Conservation (phyloP, 805 yeast genomes). For the Saccharomycopsis fibuligera region DNA sequence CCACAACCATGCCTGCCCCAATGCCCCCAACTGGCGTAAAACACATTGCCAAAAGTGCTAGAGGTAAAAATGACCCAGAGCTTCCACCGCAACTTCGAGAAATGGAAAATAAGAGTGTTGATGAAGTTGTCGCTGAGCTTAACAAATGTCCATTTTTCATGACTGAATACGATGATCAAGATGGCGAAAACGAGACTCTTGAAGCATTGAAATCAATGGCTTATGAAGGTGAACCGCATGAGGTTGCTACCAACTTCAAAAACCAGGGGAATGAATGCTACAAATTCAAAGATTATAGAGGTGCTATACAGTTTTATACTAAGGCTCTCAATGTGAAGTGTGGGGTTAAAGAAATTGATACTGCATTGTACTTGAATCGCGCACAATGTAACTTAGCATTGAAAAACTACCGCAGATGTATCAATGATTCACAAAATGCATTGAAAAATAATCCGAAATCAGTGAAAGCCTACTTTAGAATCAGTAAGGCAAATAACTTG, state of each 20-base stretch:
- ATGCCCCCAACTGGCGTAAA: no score
- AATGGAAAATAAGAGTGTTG: conserved; percentile 53
- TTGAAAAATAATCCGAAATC: conserved; percentile 59
- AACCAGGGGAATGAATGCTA: conserved; percentile 89
- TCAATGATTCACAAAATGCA: conserved; percentile 77
- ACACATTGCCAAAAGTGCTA: background rate
- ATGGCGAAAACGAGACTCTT: conserved; percentile 65
- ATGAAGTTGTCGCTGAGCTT: conserved; percentile 69
- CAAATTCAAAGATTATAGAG: conserved; percentile 57
- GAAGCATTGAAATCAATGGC: conserved; percentile 84
- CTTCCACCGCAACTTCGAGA: conserved; percentile 80
- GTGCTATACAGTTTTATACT: conserved; percentile 73
- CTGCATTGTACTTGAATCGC: conserved; percentile 67
- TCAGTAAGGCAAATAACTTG: conserved; percentile 72
- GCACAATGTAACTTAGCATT: conserved; percentile 90
- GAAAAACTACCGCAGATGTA: conserved; percentile 76
- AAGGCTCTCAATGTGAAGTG: conserved; percentile 73
- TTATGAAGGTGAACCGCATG: conserved; percentile 90
- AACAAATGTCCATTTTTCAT: conserved; percentile 89
- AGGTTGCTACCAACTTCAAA: conserved; percentile 82
- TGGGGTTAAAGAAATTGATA: conserved; percentile 46
- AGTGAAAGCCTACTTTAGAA: conserved; percentile 78
- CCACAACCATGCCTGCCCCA: conserved; percentile 8
- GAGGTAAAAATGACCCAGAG: conserved; percentile 43
- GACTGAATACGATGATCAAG: conserved; percentile 76